A percentile compares a stretch with the other conserved stretches of the same genome.
These are phyloP conservation scores for Dendrobium catenatum DNA, from an alignment of 106 monocot species.

Conservation along the genomic window DNA sequence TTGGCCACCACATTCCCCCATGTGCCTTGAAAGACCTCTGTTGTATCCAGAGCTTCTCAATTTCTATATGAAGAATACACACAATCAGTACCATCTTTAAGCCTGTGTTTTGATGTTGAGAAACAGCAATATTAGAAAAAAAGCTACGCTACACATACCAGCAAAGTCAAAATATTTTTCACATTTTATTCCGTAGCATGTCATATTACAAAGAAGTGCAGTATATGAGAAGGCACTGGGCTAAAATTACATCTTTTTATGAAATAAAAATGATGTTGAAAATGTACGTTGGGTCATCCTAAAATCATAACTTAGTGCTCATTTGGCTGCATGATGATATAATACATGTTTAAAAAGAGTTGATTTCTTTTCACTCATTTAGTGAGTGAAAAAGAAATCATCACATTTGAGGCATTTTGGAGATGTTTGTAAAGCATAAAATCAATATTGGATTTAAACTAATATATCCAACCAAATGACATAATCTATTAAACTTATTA, in stretches of 20 bases:
- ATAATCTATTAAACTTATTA: not conserved
- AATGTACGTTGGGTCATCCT: not conserved
- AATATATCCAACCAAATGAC: not conserved
- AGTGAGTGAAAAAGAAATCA: no score
- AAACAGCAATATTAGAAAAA: not conserved
- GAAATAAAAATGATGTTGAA: not conserved
- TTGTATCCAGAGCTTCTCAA: conserved; percentile 3
- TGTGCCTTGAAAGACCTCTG: conserved; percentile 7
- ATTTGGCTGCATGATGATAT: not conserved
- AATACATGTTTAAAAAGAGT: not conserved
- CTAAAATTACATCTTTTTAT: not conserved
- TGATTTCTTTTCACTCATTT: not conserved
- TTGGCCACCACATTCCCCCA: conserved; percentile 28
- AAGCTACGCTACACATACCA: not conserved
- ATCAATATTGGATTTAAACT: no score
- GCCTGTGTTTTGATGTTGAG: not conserved
- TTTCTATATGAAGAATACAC: conserved; percentile 25
- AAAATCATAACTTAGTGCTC: not conserved
- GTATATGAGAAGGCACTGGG: not conserved
- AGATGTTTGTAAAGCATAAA: no score
- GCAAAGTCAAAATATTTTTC: not conserved
- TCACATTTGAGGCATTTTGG: no score
- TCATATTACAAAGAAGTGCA: not conserved
- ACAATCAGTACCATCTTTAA: not conserved
- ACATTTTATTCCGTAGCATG: not conserved